Conservation (phyloP, 169 alveolate species). For the Ichthyophthirius multifiliis region DNA sequence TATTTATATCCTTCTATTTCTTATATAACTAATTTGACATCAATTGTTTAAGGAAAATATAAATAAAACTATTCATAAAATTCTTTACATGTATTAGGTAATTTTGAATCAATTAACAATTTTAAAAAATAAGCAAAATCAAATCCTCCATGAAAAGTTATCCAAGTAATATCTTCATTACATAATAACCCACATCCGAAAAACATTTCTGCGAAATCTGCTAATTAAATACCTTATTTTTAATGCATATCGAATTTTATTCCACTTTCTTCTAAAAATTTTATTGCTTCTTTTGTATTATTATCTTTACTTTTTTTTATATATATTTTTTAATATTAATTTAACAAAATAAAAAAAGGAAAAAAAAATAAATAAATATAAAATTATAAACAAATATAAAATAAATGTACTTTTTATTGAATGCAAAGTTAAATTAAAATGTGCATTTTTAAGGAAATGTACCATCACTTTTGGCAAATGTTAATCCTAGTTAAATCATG, state of each 20-base stretch:
- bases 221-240: slow-evolving; percentile 90
- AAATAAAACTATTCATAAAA: slow-evolving; percentile 88
- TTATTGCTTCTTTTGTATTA: slow-evolving; percentile 29
- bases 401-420: slow-evolving; percentile 39
- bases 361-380: too few relatives aligned
- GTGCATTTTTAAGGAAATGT: slow-evolving; percentile 66
- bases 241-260: slow-evolving; percentile 63
- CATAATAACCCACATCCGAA: slow-evolving; percentile 94
- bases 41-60: slow-evolving; percentile 95
- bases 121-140: slow-evolving; percentile 97
- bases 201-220: slow-evolving; percentile 95
- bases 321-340: slow-evolving; percentile 57
- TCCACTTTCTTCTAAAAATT: slow-evolving; percentile 46
- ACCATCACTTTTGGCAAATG: slow-evolving; percentile 61
- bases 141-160: slow-evolving; percentile 97
- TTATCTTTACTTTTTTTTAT: slow-evolving; percentile 61
- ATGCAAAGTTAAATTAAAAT: slow-evolving; percentile 67
- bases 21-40: slow-evolving; percentile 90
- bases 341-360: not conserved
- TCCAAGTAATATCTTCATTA: slow-evolving; percentile 97
- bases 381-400: not conserved
- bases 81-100: slow-evolving; percentile 93
- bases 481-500: slow-evolving; percentile 38
- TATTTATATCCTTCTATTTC: slow-evolving; percentile 80
- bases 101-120: slow-evolving; percentile 84